Conservation (phyloP, 2,329 filamentous ascomycete genomes). For the Xenosphaeropsis pyriputrescens region DNA sequence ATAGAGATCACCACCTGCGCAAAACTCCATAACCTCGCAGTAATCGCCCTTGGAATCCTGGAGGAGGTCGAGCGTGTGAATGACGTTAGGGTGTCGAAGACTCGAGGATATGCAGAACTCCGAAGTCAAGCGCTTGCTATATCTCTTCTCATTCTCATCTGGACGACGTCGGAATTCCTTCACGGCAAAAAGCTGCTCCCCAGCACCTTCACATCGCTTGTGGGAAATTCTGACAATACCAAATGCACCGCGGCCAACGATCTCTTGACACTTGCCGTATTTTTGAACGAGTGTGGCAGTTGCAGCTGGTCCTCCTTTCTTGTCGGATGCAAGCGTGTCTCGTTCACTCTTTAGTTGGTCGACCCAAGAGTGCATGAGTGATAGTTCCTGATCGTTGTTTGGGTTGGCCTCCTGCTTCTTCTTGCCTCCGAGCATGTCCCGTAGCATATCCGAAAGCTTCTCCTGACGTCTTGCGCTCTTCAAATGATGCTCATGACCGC, state of each 20-base stretch:
- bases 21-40: conserved; percentile 99
- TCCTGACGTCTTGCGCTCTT: conserved; percentile 86
- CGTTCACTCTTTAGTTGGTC: conserved; percentile 84
- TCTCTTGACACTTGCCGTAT: conserved; percentile 96
- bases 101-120: conserved; percentile 99
- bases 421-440: conserved; percentile 66
- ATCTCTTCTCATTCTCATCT: conserved; percentile 92
- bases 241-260: conserved; percentile 91
- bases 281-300: conserved; percentile 80
- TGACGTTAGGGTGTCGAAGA: conserved; percentile 91
- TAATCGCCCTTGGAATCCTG: conserved; percentile 96
- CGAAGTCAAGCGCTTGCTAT: conserved; percentile 90
- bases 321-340: conserved; percentile 61
- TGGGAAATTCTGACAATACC: conserved; percentile 96
- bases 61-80: conserved; percentile 88
- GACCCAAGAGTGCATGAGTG: conserved; percentile 90
- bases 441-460: conserved; percentile 85
- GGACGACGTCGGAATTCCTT: conserved; percentile 94
- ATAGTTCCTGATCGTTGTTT: conserved; percentile 65
- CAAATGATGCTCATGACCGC: conserved; percentile 74
- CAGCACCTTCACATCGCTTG: conserved; percentile 71
- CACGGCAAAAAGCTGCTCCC: conserved; percentile 88
- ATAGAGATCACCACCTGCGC: conserved; percentile 89
- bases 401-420: conserved; percentile 48
- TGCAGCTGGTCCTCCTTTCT: conserved; percentile 60